phyloP scores from a whole-genome alignment of 2,329 filamentous ascomycete species.

The Chaetomiaceae sp. region DNA sequence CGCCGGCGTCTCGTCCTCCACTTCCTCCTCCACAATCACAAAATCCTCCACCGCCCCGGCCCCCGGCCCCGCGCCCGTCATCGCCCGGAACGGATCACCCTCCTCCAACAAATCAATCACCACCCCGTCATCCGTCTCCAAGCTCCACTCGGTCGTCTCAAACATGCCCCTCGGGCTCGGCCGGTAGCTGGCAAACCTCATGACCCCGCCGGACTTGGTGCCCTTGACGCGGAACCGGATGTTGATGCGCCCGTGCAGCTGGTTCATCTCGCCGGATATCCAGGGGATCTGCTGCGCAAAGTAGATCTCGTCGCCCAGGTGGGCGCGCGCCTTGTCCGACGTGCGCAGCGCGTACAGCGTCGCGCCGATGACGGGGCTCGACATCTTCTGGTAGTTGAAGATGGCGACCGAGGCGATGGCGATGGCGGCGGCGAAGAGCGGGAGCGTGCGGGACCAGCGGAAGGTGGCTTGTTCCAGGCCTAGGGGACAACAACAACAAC shows the following conservation, averaged over 20 bases:
- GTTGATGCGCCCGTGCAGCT: constrained; percentile 85
- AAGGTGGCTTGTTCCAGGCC: constrained; percentile 44
- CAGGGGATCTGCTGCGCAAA: constrained; percentile 75
- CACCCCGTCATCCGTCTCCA: constrained; percentile 60
- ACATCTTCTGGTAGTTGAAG: constrained; percentile 98
- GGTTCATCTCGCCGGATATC: constrained; percentile 86
- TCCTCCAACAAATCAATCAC: constrained; percentile 71
- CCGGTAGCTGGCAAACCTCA: constrained; percentile 76
- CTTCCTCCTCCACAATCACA: constrained; percentile 19
- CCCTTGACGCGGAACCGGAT: constrained; percentile 85
- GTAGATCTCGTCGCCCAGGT: constrained; percentile 83
- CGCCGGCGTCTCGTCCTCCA: too few species aligned
- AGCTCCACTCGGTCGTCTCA: constrained; percentile 85
- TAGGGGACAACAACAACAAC: constrained; percentile 21
- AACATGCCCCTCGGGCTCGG: constrained; percentile 61
- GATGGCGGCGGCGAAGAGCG: constrained; percentile 73
- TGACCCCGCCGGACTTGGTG: constrained; percentile 62
- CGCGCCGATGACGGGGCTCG: constrained; percentile 78
- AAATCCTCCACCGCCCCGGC: constrained; percentile 6
- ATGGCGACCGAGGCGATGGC: constrained; percentile 73
- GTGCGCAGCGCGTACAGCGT: constrained; percentile 91
- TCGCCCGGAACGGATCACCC: constrained; percentile 61
- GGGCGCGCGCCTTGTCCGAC: constrained; percentile 65
- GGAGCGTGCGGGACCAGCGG: constrained; percentile 68
- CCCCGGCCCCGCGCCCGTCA: constrained; percentile 37